Evolutionary conservation across 2,329 filamentous ascomycete genomes (phyloP).

Genomic region (Grosmannia clavigera): DNA sequence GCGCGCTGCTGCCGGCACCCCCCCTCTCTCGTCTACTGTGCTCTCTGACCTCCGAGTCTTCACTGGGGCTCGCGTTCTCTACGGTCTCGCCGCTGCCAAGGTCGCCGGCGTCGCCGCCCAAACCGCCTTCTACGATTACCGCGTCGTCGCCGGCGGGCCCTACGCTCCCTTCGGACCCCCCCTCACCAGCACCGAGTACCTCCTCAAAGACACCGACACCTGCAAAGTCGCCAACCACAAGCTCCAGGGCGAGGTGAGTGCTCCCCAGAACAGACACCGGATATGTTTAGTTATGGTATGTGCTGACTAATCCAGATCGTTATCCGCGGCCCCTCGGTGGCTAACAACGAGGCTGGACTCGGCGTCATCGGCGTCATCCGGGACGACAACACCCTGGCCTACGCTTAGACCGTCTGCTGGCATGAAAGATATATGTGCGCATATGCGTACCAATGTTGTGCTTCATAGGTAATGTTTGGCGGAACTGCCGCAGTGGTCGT

Average conservation of each 20-base stretch:
- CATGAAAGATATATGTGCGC: not conserved
- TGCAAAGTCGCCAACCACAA: conserved; percentile 52
- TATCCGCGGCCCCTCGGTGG: conserved; percentile 61
- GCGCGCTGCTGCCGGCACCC: conserved; percentile 47
- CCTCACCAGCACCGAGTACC: conserved; percentile 65
- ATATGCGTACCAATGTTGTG: too few relatives aligned
- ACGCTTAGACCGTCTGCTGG: conserved; percentile 22
- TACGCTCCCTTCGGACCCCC: conserved; percentile 70
- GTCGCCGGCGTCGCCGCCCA: conserved; percentile 88
- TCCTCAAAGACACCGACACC: conserved; percentile 49
- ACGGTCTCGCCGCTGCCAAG: conserved; percentile 67
- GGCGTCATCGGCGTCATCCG: conserved; percentile 53
- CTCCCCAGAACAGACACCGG: not conserved
- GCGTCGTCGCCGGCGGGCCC: conserved; percentile 22
- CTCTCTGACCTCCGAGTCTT: conserved; percentile 75
- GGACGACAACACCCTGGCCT: conserved; percentile 61
- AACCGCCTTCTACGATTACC: conserved; percentile 40
- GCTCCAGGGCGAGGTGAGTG: conserved; percentile 50
- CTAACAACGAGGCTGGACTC: conserved; percentile 50
- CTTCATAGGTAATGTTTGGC: not conserved
- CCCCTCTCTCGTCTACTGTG: conserved; percentile 53
- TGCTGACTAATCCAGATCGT: conserved; percentile 39
- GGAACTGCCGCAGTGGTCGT: not conserved
- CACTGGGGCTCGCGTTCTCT: conserved; percentile 67
- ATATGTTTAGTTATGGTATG: too few relatives aligned